Base-by-base conservation (phyloP, 331 rosid species). In the Phaseolus coccineus region DNA sequence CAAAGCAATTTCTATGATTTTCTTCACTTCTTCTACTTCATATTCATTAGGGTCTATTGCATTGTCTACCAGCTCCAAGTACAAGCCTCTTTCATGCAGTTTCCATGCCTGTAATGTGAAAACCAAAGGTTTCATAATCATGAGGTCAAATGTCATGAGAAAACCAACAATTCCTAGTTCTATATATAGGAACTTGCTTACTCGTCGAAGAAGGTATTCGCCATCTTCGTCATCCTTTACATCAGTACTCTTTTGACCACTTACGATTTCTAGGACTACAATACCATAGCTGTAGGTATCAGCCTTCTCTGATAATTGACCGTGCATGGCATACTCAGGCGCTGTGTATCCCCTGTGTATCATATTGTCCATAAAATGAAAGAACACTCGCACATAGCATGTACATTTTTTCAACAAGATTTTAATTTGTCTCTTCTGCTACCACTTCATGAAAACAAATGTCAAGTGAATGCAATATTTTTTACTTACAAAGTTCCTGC, bases 321-420 rank as follows among this genome's bases (percentile, higher is more conserved):
- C 97, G 28, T 88, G 94, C 22, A 89, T 87, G 84, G 94, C 91
- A 82, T 91, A 91, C 46, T 91, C 97, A 0, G 94, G 97, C 69
- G 97, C 92, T 15, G 87, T 88, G 78, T 90, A 91, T 44, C 94
- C 97, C 79, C 92, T 91, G 57, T 19, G 22, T 19, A 19, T 19
- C 22, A 19, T 19, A 19, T 19, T 19, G 57, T 59, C 1, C 73
- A 71, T 40, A 24, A 37, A 37, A 65, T 25, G 27, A 56, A 76
- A 33, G 0, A 65, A 53, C 15, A 74, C 16, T 19, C 57, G 12
- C 30, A 48, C 25, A 51, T 51, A 51, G 31, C 55, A 35, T 61
- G 15, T 15, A 8, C 65, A 53, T 14, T 47, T 50, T 47, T 12
- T 42, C 37, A 8, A 62, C 25, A n/a, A 19, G 16, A 4, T 31